Evolutionary conservation across 2,329 filamentous ascomycete species (phyloP).

Genomic region (Mycocentrospora acerina): DNA sequence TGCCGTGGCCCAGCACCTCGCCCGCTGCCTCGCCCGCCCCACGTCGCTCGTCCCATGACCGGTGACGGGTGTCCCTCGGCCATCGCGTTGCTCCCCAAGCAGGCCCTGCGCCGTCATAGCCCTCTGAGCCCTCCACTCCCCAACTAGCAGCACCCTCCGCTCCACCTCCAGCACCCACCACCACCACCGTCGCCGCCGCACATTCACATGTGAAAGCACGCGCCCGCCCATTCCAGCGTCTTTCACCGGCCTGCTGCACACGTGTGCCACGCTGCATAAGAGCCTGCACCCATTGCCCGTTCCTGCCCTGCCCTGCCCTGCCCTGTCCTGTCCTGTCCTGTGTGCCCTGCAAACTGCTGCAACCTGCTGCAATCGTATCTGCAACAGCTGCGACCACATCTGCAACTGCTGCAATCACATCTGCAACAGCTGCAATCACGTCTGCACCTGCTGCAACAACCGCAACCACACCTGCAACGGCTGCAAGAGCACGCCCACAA

Average conservation of each 20-base stretch:
- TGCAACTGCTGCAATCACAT: no score
- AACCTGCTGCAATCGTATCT: no score
- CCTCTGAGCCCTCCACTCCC: neutral
- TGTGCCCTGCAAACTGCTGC: no score
- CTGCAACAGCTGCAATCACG: no score
- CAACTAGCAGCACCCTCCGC: neutral
- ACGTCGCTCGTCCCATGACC: constrained; percentile 5
- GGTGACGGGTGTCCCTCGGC: constrained; percentile 3
- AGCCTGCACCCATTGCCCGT: no score
- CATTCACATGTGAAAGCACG: neutral
- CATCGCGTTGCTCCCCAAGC: constrained; percentile 7
- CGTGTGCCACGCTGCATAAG: no score
- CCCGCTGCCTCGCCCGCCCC: no score
- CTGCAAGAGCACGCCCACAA: constrained; percentile 47
- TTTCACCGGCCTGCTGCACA: no score
- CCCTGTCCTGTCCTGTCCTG: no score
- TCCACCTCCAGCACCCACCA: neutral
- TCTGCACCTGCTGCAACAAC: constrained; percentile 1
- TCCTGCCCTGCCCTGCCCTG: no score
- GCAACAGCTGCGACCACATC: no score
- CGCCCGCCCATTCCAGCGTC: neutral
- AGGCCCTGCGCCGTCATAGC: neutral
- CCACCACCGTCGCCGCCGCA: neutral
- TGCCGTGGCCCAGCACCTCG: no score
- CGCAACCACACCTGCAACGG: constrained; percentile 3